phyloP scores from a whole-genome alignment of 169 alveolate genomes.

The Besnoitia besnoiti region DNA sequence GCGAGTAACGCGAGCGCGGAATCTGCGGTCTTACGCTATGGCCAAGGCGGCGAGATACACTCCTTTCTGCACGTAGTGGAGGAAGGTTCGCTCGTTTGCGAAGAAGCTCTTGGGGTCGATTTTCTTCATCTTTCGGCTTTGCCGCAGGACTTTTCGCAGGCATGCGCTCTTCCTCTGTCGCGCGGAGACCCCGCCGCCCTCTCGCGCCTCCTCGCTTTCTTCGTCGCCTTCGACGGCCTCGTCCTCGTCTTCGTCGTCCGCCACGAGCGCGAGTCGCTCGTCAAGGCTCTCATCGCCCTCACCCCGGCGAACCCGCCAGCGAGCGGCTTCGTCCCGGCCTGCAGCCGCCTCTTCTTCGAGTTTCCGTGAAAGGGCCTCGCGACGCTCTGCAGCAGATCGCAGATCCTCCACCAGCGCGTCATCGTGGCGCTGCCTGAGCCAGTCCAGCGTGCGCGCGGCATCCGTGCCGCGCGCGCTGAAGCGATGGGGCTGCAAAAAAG shows the following conservation, averaged over 20 bases:
- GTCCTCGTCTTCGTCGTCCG: neutral
- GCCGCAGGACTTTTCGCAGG: neutral
- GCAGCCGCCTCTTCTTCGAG: neutral
- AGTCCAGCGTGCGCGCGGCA: conserved; percentile 11
- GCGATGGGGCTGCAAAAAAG: neutral
- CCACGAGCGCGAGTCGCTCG: no score
- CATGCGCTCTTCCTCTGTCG: neutral
- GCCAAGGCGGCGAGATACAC: conserved; percentile 69
- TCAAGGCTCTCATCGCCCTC: neutral
- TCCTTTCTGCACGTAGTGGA: conserved; percentile 77
- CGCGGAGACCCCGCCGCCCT: neutral
- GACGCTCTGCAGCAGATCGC: neutral
- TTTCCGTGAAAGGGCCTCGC: neutral
- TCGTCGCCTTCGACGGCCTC: no score
- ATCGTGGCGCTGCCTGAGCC: neutral
- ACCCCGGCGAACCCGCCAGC: neutral
- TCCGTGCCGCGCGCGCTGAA: neutral
- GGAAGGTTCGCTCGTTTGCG: conserved; percentile 83
- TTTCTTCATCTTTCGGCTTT: conserved; percentile 61
- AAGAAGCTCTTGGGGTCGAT: conserved; percentile 82
- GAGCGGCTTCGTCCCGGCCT: neutral
- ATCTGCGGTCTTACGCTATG: conserved; percentile 63
- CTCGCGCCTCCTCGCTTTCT: neutral
- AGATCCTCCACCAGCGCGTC: neutral
- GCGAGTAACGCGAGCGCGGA: no score